Evolutionary conservation across 176 grass and related monocot genomes (phyloP), one percentile per base, ranked within the genome.

Genomic region (Musa beccarii): DNA sequence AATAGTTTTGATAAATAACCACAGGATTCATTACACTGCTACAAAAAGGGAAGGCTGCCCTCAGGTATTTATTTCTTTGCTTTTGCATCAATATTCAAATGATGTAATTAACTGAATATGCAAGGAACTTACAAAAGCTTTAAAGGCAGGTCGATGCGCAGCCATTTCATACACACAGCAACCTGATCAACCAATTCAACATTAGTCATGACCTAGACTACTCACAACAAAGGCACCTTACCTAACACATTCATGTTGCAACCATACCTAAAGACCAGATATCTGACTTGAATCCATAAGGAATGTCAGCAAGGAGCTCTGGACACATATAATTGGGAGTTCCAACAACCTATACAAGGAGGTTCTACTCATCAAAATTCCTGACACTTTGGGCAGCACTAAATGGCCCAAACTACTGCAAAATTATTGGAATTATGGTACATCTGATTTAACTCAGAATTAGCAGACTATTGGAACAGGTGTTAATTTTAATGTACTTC

Each of bases 261-360:
- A 29, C 71, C 13, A 75, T 99, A 99, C 96, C 91, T 56, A 99
- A 89, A 84, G 91, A 99, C 96, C 96, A 99, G 81, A 99, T 92
- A 56, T 99, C 96, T 75, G 96, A 99, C 81, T 99, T 99, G 71
- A 99, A 99, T 79, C 96, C 91, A 52, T 99, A 99, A 15, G 96
- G 96, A 79, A 99, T 99, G 79, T 95, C 96, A 34, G 91, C 75
- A 87, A 95, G 91, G 76, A 99, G 86, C 84, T 99, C 96, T 9
- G 91, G 96, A 75, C 91, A 99, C 96, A 99, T 99, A 66, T 99
- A 99, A 85, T 99, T 99, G 74, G 96, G 96, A 52, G 96, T 99
- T 79, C 91, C 91, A 68, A 99, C 96, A 62, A 99, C 96, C 96
- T 99, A 72, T 28, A 78, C 1, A 84, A 78, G 1, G 77, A 59